These are phyloP conservation scores for Termitomyces sp. DNA, from an alignment of 768 basidiomycete species.

Conservation along the genomic window DNA sequence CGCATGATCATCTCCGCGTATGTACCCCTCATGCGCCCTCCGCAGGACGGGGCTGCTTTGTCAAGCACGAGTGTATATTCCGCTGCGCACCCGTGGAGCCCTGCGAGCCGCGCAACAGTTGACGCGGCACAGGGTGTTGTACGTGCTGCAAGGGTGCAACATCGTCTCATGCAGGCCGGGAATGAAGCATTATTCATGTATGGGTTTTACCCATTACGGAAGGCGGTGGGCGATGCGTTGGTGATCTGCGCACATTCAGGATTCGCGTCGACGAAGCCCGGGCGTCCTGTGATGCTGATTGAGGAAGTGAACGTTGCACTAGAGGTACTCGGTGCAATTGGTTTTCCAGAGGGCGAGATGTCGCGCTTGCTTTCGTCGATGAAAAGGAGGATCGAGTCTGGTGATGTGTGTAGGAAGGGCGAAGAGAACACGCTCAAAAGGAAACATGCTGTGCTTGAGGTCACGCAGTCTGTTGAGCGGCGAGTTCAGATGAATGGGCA, in stretches of 20 bases:
- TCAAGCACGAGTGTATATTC: constrained; percentile 10
- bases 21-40: constrained; percentile 52
- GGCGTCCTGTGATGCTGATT: constrained; percentile 11
- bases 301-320: constrained; percentile 22
- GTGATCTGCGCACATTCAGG: constrained; percentile 60
- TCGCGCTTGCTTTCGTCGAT: constrained; percentile 19
- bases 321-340: constrained; percentile 17
- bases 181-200: constrained; percentile 27
- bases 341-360: constrained; percentile 15
- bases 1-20: constrained; percentile 59
- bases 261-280: constrained; percentile 32
- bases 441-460: constrained; percentile 19
- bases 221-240: constrained; percentile 61
- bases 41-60: not conserved
- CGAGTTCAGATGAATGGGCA: not conserved
- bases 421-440: constrained; percentile 23
- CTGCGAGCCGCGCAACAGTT: constrained; percentile 52
- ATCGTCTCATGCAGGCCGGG: constrained; percentile 24
- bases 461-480: not conserved
- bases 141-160: constrained; percentile 39
- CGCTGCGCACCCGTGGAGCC: constrained; percentile 30
- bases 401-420: constrained; percentile 12
- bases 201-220: constrained; percentile 53
- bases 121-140: constrained; percentile 65
- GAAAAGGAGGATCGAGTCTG: constrained; percentile 17